Evolutionary conservation across 257 asterid species (phyloP), one percentile per base, ranked within the genome.

Genomic region (Paraleonurus japonicus): DNA sequence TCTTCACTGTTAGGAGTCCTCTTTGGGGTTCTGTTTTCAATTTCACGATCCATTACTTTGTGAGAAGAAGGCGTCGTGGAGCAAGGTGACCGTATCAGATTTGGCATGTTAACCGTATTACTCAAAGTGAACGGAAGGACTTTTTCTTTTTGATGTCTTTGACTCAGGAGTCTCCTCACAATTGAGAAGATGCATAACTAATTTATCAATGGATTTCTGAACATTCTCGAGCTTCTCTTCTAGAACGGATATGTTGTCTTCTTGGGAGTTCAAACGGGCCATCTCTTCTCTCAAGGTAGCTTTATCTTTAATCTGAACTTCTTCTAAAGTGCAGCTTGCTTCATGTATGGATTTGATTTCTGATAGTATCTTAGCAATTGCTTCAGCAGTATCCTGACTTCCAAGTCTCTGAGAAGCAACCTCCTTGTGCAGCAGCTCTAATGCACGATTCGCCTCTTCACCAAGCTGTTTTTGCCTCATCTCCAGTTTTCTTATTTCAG

Each of bases 381-480:
- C 70, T 33, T 85, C 92, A 24, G 87, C 88, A 16, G 94, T 79
- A 55, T 85, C 96, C 69, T 78, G 88, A 75, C 84, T 77, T 43
- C 97, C 99, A 48, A 74, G 77, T 74, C 83, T 85, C 77, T 89
- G 98, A 17, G 98, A 81, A 71, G 92, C 74, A 61, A 95, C 92
- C 81, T 95, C 99, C 76, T 89, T 92, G 80, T 91, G 96, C 71
- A 95, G 96, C 37, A 95, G 89, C 70, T 95, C 98, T 23, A 95
- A 81, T 69, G 99, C 97, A 63, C 76, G 96, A 55, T 82, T 95
- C 65, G 98, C 99, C 85, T 95, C 98, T 24, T 92, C 90, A 6
- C 99, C 99, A 41, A 95, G 95, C 82, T 92, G 96, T 78, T 86
- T 86, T 77, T 88, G 98, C 73, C 94, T 82, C 82, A 83, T 82